Conservation (phyloP, 2,329 filamentous ascomycete genomes). For the Botrytis fabae region DNA sequence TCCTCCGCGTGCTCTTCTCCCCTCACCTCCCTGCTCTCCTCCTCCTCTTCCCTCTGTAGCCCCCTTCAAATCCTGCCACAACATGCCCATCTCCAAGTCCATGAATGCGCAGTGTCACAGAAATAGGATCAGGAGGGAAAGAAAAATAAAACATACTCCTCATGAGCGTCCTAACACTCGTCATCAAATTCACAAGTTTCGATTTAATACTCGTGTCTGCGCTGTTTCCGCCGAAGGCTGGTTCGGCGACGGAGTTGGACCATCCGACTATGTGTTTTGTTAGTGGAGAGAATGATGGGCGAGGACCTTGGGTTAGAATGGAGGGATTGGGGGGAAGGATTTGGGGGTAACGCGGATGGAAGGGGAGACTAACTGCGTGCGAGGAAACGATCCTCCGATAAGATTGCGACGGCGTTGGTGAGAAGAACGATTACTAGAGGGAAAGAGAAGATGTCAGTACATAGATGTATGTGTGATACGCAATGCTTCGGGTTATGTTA, state of each 20-base stretch:
- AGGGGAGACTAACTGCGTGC: conserved; percentile 60
- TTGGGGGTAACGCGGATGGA: background rate
- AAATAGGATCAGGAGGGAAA: background rate
- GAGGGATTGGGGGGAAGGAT: background rate
- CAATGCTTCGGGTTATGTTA: background rate
- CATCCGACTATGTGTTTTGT: conserved; percentile 67
- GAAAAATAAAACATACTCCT: conserved; percentile 65
- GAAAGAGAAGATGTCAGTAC: conserved; percentile 18
- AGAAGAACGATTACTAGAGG: conserved; percentile 74
- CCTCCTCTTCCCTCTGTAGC: background rate
- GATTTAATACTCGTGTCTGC: conserved; percentile 80
- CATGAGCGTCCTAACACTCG: conserved; percentile 88
- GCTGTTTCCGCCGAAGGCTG: conserved; percentile 67
- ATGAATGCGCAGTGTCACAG: background rate
- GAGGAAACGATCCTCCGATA: conserved; percentile 93
- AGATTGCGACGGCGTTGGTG: conserved; percentile 88
- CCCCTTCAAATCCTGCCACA: background rate
- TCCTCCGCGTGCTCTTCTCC: background rate
- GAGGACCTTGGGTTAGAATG: background rate
- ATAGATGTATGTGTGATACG: background rate
- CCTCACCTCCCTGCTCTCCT: background rate
- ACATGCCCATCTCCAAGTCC: background rate
- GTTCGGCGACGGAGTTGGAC: conserved; percentile 66
- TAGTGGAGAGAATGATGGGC: background rate
- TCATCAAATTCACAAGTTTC: conserved; percentile 86